phyloP scores from a whole-genome alignment of 805 yeast species.

The Kodamaea kaohsiungensis region DNA sequence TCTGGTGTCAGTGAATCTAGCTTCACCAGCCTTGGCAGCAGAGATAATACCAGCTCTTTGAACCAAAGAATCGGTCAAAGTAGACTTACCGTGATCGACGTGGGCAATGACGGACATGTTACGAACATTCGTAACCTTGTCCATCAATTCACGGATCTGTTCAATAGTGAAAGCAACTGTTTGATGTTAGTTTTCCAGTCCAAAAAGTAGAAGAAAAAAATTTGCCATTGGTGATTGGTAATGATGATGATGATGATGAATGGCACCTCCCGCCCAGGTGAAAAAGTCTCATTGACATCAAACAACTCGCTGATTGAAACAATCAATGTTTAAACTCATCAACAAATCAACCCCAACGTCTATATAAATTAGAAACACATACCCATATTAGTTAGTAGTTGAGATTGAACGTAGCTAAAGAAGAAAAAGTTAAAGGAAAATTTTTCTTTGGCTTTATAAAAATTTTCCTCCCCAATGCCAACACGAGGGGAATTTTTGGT shows the following conservation, averaged over 20 bases:
- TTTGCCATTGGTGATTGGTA: background rate
- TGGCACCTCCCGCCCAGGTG: background rate
- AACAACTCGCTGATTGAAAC: too few relatives aligned
- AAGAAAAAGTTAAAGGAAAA: constrained; percentile 15
- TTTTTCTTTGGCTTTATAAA: constrained; percentile 9
- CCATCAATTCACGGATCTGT: constrained; percentile 99
- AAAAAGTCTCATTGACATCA: too few relatives aligned
- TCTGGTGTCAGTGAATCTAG: constrained; percentile 99
- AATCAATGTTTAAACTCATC: too few relatives aligned
- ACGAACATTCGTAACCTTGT: constrained; percentile 99
- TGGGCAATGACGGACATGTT: constrained; percentile 99
- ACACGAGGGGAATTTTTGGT: constrained; percentile 10
- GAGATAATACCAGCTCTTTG: constrained; percentile 99
- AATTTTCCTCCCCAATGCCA: constrained; percentile 1
- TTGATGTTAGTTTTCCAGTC: constrained; percentile 15
- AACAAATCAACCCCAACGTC: background rate
- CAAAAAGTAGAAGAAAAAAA: constrained; percentile 3
- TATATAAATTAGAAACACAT: background rate
- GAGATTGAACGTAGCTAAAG: constrained; percentile 8
- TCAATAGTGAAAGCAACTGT: constrained; percentile 54
- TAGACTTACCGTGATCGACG: constrained; percentile 99
- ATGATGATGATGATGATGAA: too few relatives aligned
- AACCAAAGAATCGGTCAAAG: constrained; percentile 98
- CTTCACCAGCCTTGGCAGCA: constrained; percentile 99
- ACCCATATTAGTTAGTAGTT: constrained; percentile 10